A percentile compares a stretch with the other conserved stretches of the same genome.
Evolutionary conservation across 306 rosid species (phyloP).

Genomic region (Psophocarpus tetragonolobus): DNA sequence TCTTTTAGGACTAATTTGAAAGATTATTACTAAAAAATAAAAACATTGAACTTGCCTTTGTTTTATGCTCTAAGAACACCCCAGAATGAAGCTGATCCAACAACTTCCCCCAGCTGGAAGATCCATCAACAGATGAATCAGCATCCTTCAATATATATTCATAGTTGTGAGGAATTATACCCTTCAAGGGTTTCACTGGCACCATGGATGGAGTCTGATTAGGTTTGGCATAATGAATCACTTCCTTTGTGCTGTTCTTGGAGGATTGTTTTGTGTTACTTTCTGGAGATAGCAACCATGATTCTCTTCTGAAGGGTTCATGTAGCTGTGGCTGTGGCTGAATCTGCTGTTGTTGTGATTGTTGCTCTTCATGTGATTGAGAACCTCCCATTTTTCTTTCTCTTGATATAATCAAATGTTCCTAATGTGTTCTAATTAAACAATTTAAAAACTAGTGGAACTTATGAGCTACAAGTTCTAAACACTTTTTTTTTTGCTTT

Average conservation of each 20-base stretch:
- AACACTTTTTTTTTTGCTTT: no score
- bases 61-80: constrained; percentile 34
- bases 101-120: constrained; percentile 27
- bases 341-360: background rate
- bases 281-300: constrained; percentile 9
- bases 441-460: no score
- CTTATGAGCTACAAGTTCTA: no score
- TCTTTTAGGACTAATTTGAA: no score
- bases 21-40: no score
- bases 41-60: constrained; percentile 39
- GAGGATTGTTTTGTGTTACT: background rate
- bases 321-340: background rate
- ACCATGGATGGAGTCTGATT: constrained; percentile 1
- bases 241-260: background rate
- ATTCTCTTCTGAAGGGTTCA: background rate
- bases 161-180: constrained; percentile 14
- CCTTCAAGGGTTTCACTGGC: constrained; percentile 15
- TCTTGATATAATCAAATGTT: background rate
- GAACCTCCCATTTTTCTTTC: constrained; percentile 41
- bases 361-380: constrained; percentile 1
- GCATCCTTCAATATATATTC: constrained; percentile 39
- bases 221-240: background rate
- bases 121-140: constrained; percentile 32
- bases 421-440: background rate
- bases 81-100: constrained; percentile 37